These are phyloP conservation scores for Odontarrhena argentea DNA, from an alignment of 345 rosid species.

Conservation along the genomic window DNA sequence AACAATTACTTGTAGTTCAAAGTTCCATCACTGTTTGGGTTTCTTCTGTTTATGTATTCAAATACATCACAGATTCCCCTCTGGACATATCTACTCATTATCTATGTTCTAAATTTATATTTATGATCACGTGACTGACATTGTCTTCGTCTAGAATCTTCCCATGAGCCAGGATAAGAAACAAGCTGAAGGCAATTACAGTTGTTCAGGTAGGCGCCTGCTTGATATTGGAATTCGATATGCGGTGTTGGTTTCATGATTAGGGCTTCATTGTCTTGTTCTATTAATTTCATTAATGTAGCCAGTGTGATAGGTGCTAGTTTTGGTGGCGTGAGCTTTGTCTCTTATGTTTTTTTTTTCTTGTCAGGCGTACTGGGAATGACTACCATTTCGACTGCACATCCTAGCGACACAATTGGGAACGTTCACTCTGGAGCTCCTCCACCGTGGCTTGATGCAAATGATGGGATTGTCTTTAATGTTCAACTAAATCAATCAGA, in stretches of 20 bases:
- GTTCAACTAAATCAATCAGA: slow-evolving; percentile 39
- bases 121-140: slow-evolving; percentile 1
- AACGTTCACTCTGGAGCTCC: slow-evolving; percentile 85
- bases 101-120: background rate
- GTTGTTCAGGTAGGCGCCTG: slow-evolving; percentile 51
- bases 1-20: background rate
- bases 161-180: slow-evolving; percentile 47
- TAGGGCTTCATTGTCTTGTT: background rate
- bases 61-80: background rate
- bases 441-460: slow-evolving; percentile 77
- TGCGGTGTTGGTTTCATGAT: slow-evolving; percentile 4
- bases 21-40: background rate
- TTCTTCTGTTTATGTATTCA: background rate
- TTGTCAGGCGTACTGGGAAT: slow-evolving; percentile 51
- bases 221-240: slow-evolving; percentile 16
- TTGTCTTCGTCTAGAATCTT: slow-evolving; percentile 33
- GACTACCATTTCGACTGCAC: slow-evolving; percentile 44
- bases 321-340: slow-evolving; percentile 10
- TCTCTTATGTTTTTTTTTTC: slow-evolving; percentile 1
- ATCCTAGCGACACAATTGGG: slow-evolving; percentile 46
- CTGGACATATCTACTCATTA: background rate
- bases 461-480: slow-evolving; percentile 47
- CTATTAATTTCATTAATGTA: slow-evolving; percentile 1
- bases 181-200: slow-evolving; percentile 37
- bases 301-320: slow-evolving; percentile 14